A percentile compares a stretch with the other conserved stretches of the same genome.
These are phyloP conservation scores for Neurospora sp. DNA, from an alignment of 495 filamentous ascomycete genomes.

Conservation along the genomic window DNA sequence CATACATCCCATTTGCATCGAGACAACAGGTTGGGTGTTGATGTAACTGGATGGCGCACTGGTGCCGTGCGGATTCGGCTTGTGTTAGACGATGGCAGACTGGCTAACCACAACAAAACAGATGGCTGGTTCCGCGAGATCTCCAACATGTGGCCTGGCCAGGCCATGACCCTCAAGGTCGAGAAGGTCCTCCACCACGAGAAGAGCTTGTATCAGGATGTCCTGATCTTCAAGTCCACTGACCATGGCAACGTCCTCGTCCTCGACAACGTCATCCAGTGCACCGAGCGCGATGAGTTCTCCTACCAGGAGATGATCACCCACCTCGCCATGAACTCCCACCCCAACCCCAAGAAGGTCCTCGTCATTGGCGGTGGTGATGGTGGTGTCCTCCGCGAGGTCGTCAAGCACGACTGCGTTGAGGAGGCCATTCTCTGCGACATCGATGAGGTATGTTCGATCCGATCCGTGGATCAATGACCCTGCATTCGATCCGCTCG, in stretches of 20 bases:
- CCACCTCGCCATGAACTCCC: conserved; percentile 95
- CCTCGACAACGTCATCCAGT: conserved; percentile 97
- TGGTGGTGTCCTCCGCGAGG: conserved; percentile 92
- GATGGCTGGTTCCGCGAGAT: conserved; percentile 99
- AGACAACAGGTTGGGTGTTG: background rate
- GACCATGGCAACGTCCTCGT: conserved; percentile 97
- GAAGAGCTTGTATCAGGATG: conserved; percentile 97
- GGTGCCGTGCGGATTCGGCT: background rate
- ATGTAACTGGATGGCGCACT: background rate
- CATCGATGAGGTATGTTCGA: conserved; percentile 74
- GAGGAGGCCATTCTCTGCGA: conserved; percentile 95
- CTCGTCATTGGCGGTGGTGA: conserved; percentile 97
- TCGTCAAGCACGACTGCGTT: conserved; percentile 92
- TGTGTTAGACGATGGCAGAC: background rate
- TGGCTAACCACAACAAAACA: conserved; percentile 20
- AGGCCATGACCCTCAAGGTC: conserved; percentile 97
- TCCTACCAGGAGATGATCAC: conserved; percentile 99
- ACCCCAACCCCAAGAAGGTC: conserved; percentile 95
- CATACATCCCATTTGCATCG: background rate
- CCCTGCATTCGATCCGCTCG: background rate
- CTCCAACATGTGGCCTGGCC: conserved; percentile 96
- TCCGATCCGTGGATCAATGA: background rate
- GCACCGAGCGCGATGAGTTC: conserved; percentile 97
- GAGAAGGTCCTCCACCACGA: conserved; percentile 97
- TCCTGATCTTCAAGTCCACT: conserved; percentile 94